These are phyloP conservation scores for Xylona heveae DNA, from an alignment of 495 filamentous ascomycete species.

Conservation along the genomic window DNA sequence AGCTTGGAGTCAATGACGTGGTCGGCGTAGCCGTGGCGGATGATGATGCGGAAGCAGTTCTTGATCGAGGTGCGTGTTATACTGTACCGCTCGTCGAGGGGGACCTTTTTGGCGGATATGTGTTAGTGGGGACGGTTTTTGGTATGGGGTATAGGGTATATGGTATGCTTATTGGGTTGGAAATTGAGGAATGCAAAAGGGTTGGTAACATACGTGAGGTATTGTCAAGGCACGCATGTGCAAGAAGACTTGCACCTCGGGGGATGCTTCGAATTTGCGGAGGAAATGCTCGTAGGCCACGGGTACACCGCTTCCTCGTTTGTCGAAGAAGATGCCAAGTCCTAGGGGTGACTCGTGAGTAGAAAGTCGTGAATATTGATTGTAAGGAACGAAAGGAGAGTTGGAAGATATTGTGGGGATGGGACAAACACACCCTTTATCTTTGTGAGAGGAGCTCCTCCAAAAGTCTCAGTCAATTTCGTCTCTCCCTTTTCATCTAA, in stretches of 20 bases:
- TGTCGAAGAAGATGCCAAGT: slow-evolving; percentile 18
- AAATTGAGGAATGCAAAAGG: too few species aligned
- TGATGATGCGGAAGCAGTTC: slow-evolving; percentile 40
- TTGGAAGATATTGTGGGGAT: too few species aligned
- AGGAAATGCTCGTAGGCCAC: slow-evolving; percentile 15
- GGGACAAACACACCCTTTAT: slow-evolving; percentile 7
- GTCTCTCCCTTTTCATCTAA: slow-evolving; percentile 7
- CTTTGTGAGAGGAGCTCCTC: slow-evolving; percentile 7
- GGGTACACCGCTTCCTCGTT: slow-evolving; percentile 14
- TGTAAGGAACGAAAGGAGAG: too few species aligned
- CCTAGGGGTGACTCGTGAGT: too few species aligned
- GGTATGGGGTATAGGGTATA: neutral
- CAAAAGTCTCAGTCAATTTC: slow-evolving; percentile 8
- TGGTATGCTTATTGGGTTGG: slow-evolving; percentile 22
- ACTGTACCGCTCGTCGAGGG: slow-evolving; percentile 23
- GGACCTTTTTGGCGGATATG: slow-evolving; percentile 9
- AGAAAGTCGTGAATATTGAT: too few species aligned
- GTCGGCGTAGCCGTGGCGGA: slow-evolving; percentile 52
- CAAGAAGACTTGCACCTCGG: slow-evolving; percentile 15
- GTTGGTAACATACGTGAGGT: too few species aligned
- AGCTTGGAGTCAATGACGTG: slow-evolving; percentile 40
- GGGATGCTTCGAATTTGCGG: slow-evolving; percentile 12
- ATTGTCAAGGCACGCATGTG: slow-evolving; percentile 13
- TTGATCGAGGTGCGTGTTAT: slow-evolving; percentile 24
- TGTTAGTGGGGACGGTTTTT: neutral